Conservation (phyloP, 2,329 filamentous ascomycete genomes). For the Colletotrichum sublineola region DNA sequence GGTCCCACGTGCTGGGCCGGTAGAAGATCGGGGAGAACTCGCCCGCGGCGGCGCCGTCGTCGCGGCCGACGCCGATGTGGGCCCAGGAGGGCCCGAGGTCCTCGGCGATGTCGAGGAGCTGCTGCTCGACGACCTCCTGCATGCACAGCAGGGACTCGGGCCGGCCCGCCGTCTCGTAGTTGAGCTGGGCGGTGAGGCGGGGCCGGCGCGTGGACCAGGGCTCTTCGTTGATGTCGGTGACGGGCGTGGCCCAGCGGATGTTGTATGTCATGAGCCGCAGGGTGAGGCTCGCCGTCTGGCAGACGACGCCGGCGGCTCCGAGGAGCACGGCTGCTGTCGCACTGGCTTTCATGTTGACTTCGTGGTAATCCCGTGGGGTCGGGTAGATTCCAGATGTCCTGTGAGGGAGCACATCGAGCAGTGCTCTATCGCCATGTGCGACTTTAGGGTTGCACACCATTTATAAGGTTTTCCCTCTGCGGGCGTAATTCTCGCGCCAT, state of each 20-base stretch:
- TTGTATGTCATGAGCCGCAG: conserved; percentile 62
- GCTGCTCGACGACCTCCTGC: conserved; percentile 62
- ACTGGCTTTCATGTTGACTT: background rate
- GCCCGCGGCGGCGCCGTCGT: conserved; percentile 70
- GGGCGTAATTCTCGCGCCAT: background rate
- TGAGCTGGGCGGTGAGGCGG: conserved; percentile 54
- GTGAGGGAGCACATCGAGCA: background rate
- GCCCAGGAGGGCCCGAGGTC: conserved; percentile 61
- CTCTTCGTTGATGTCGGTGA: conserved; percentile 55
- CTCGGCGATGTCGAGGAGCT: conserved; percentile 57
- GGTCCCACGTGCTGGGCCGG: conserved; percentile 63
- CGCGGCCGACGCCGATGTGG: conserved; percentile 68
- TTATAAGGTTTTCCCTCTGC: background rate
- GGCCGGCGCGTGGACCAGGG: conserved; percentile 56
- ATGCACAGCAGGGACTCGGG: conserved; percentile 58
- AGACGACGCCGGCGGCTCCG: conserved; percentile 1
- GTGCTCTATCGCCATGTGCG: background rate
- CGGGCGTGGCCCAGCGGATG: conserved; percentile 61
- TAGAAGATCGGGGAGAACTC: conserved; percentile 81
- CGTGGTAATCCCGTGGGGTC: background rate
- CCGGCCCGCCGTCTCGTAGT: conserved; percentile 51
- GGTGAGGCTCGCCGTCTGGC: conserved; percentile 31
- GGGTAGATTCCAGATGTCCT: background rate
- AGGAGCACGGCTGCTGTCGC: background rate
- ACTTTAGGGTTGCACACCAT: background rate